Base-by-base conservation (phyloP, 495 filamentous ascomycete genomes). In the Rusavskia elegans region DNA sequence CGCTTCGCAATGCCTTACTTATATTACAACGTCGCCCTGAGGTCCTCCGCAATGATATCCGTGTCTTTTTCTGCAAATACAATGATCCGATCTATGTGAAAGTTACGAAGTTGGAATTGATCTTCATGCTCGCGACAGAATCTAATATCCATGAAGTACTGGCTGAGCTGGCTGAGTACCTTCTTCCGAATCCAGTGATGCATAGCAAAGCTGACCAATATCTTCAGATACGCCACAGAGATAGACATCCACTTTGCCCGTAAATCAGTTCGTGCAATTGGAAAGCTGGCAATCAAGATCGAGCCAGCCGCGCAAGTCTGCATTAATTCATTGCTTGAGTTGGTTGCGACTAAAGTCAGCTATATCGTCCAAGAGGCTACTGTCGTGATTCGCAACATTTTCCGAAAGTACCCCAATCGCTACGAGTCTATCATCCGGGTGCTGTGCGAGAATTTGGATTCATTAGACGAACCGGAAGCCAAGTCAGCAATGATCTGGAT, bases 401-500 rank as follows among this genome's bases (percentile, higher is more conserved):
- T 99, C 77, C 81, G 92, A 54, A 97, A 97, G 67, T 99, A 99
- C 64, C 92, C 92, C 5, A 95, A 96, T 63, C 84, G 94, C 63
- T 99, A 99, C 65, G 92, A 99, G 67, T 85, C 82, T 53, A 97
- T 99, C 68, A 99, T 99, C 64, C 80, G 82, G 14, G 87, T 88
- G 7, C 79, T 99, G 1, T 96, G 94, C 69, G 85, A 95, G 66
- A 88, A 99, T 63, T 78, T 99, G 37, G 92, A 99, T 70, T 90
- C 87, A 7, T 76, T 99, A 25, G 92, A 99, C 63, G 92, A 99
- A 64, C 92, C 92, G n/a, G 92, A 99, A 63, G 92, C 92, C 38
- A 99, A 97, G 65, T 87, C 90, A 5, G 92, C 92, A n/a, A 90
- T 99, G 78, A 93, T 99, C 55, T 99, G 92, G 92, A 88, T 99